A percentile compares a stretch with the other conserved stretches of the same genome.
These are phyloP conservation scores for Ganoderma multipileum DNA, from an alignment of 1,284 basidiomycete genomes.

Conservation along the genomic window DNA sequence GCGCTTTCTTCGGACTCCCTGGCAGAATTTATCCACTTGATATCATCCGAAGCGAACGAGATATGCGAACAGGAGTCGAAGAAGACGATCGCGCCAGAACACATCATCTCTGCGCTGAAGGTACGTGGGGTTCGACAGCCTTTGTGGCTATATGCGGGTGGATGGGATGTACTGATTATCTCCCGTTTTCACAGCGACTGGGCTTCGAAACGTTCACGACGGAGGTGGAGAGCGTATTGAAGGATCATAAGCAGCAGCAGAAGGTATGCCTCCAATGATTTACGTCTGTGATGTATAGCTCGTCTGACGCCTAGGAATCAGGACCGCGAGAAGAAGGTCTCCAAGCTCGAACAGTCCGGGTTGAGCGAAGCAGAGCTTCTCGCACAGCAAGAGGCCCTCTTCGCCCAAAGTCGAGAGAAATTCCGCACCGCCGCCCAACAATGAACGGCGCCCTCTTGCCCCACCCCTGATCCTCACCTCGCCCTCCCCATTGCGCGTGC, in stretches of 20 bases:
- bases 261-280: constrained; percentile 64
- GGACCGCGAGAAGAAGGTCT: constrained; percentile 89
- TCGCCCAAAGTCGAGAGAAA: constrained; percentile 86
- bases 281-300: constrained; percentile 7
- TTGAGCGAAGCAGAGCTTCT: constrained; percentile 91
- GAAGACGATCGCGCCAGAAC: constrained; percentile 99
- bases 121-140: constrained; percentile 45
- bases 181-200: constrained; percentile 60
- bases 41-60: constrained; percentile 98
- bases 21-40: constrained; percentile 97
- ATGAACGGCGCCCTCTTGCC: constrained; percentile 18
- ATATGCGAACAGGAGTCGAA: constrained; percentile 99
- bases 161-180: constrained; percentile 18
- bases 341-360: constrained; percentile 90
- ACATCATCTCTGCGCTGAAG: constrained; percentile 92
- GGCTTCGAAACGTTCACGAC: constrained; percentile 90
- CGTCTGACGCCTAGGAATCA: constrained; percentile 36
- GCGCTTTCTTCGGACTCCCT: constrained; percentile 12
- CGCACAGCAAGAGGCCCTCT: constrained; percentile 89
- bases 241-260: constrained; percentile 95
- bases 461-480: not conserved
- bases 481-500: not conserved
- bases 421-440: constrained; percentile 60
- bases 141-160: not conserved
- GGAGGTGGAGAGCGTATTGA: constrained; percentile 91